phyloP scores from a whole-genome alignment of 2,329 filamentous ascomycete species.

The Fusarium sp. region DNA sequence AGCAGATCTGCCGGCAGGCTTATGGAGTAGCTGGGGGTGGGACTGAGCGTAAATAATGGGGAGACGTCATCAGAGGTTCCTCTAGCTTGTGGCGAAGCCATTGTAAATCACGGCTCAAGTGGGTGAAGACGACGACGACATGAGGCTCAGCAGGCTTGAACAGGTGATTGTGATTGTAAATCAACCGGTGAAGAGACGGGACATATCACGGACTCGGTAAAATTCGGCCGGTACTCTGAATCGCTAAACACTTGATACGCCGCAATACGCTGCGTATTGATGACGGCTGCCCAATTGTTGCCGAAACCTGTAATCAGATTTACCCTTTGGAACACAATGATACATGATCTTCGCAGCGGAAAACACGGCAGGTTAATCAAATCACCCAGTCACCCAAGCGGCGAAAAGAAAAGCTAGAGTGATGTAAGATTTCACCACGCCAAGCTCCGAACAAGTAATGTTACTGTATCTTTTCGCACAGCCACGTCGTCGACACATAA shows the following conservation, averaged over 20 bases:
- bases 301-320: conserved; percentile 5
- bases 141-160: conserved; percentile 38
- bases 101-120: not conserved
- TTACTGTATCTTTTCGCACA: conserved; percentile 21
- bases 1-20: conserved; percentile 1
- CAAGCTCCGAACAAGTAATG: conserved; percentile 21
- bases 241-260: conserved; percentile 1
- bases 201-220: too few species aligned
- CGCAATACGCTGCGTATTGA: conserved; percentile 27
- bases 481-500: conserved; percentile 24
- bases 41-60: conserved; percentile 3
- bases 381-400: not conserved
- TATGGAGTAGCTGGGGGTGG: conserved; percentile 6
- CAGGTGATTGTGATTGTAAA: conserved; percentile 17
- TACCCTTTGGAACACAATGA: not conserved
- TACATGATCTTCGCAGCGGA: conserved; percentile 2
- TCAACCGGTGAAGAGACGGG: conserved; percentile 8
- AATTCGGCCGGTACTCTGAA: not conserved
- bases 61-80: conserved; percentile 32
- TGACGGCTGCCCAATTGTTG: conserved; percentile 6
- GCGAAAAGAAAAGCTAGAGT: conserved; percentile 18
- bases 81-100: conserved; percentile 31
- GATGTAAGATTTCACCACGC: conserved; percentile 31
- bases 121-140: conserved; percentile 22
- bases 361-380: conserved; percentile 5